Base-by-base conservation (phyloP, 345 rosid genomes). In the Gossypium arboreum region DNA sequence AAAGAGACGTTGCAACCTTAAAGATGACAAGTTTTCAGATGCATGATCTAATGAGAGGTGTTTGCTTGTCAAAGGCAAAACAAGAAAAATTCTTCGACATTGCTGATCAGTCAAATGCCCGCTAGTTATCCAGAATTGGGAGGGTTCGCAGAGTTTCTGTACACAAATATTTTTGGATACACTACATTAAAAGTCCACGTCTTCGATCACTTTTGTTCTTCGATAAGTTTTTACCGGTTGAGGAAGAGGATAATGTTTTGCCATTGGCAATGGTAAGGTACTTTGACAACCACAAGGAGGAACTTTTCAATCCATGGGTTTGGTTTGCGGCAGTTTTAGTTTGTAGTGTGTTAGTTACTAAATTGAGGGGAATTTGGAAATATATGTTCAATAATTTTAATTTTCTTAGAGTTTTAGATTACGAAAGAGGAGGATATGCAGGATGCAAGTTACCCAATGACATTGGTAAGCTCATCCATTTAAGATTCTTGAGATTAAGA, bases 381-480 rank as follows among this genome's bases (percentile, higher is more conserved):
- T 18, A 47, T 7, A 20, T 58, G 15, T 82, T 75, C 16, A 27
- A 7, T 1, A 34, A 44, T 27, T 64, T 75, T 3, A 18, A 18
- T 5, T 43, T 82, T 24, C 64, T 88, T 2, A 79, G 85, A 62
- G 77, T 85, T 2, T 18, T 86, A 13, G 78, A 82, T 63, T 71
- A 83, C 1, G 84, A 73, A 11, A 13, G 6, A 3, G 47, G 62
- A 11, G 2, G 45, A 9, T 0, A 1, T 0, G n/a, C 12, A 2
- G 2, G 48, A 15, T 55, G 59, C 7, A 78, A 56, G 18, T n/a
- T 83, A 29, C 82, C 78, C 0, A 51, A 66, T 58, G 76, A 8
- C 22, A 73, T 83, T 5, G 84, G 87, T 0, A 62, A 71, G 2
- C 81, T 88, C 59, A 78, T 83, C 15, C 87, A 81, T 29, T 72